Evolutionary conservation across 257 asterid species (phyloP).

Genomic region (Jasminum sambac): DNA sequence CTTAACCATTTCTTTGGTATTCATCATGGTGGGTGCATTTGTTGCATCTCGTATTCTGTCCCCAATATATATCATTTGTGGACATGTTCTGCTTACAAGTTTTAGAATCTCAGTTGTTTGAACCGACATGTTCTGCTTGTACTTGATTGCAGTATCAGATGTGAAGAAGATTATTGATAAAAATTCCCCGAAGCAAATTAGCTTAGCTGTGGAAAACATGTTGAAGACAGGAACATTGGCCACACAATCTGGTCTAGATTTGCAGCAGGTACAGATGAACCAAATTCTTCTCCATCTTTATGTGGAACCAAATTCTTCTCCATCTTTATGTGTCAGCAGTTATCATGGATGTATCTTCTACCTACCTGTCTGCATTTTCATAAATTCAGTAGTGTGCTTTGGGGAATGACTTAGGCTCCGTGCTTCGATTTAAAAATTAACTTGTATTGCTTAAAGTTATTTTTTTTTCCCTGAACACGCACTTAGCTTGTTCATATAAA

Average conservation of each 20-base stretch:
- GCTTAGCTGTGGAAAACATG: slow-evolving; percentile 73
- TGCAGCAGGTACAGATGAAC: slow-evolving; percentile 74
- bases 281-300: slow-evolving; percentile 20
- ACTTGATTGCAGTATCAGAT: slow-evolving; percentile 60
- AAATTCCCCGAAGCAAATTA: slow-evolving; percentile 60
- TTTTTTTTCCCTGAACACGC: no score
- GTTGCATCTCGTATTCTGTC: neutral
- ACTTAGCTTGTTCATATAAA: no score
- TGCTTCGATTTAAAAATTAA: no score
- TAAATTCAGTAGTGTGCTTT: neutral
- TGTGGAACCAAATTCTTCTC: slow-evolving; percentile 10
- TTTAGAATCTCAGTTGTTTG: neutral
- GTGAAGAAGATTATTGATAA: slow-evolving; percentile 62
- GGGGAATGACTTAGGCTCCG: no score
- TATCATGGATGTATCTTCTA: neutral
- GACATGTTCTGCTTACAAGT: neutral
- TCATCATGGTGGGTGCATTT: no score
- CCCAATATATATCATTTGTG: neutral
- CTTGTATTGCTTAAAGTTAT: no score
- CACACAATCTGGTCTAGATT: slow-evolving; percentile 78
- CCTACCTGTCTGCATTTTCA: neutral
- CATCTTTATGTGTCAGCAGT: slow-evolving; percentile 8
- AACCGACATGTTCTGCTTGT: slow-evolving; percentile 19
- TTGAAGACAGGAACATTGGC: slow-evolving; percentile 83
- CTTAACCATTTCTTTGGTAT: neutral